Evolutionary conservation across 768 basidiomycete genomes (phyloP).

Genomic region (Serendipita indica): DNA sequence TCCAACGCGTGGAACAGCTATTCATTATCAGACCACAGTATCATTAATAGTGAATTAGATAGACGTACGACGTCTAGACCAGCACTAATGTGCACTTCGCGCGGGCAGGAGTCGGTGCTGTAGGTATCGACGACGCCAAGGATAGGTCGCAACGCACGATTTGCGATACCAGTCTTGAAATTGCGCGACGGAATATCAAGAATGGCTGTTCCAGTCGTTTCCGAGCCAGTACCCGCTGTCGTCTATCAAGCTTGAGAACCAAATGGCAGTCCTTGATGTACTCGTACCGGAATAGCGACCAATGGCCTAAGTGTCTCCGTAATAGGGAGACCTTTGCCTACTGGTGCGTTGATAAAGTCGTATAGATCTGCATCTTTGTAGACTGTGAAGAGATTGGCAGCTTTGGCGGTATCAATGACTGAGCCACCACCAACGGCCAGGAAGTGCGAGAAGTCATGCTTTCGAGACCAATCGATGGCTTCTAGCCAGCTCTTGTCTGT

Average conservation of each 20-base stretch:
- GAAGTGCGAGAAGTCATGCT: constrained; percentile 86
- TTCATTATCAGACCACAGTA: background rate
- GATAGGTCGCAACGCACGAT: constrained; percentile 75
- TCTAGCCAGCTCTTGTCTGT: constrained; percentile 80
- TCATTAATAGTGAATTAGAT: background rate
- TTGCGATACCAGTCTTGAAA: constrained; percentile 96
- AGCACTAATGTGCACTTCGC: constrained; percentile 85
- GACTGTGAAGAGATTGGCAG: constrained; percentile 85
- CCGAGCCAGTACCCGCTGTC: constrained; percentile 78
- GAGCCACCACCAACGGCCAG: constrained; percentile 86
- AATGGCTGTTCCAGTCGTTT: constrained; percentile 91
- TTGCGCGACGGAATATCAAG: constrained; percentile 80
- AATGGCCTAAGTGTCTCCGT: constrained; percentile 59
- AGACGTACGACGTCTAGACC: constrained; percentile 62
- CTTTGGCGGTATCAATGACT: constrained; percentile 90
- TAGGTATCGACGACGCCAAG: constrained; percentile 76
- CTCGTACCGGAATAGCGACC: constrained; percentile 35
- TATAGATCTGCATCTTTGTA: constrained; percentile 87
- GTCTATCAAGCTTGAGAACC: constrained; percentile 32
- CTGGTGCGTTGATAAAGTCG: constrained; percentile 94
- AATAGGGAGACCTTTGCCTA: constrained; percentile 72
- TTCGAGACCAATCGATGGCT: constrained; percentile 77
- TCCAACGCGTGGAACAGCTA: constrained; percentile 85
- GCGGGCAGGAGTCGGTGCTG: constrained; percentile 84
- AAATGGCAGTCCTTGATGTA: background rate